Evolutionary conservation across 495 filamentous ascomycete genomes (phyloP).

Genomic region (Aspergillus avenaceus): DNA sequence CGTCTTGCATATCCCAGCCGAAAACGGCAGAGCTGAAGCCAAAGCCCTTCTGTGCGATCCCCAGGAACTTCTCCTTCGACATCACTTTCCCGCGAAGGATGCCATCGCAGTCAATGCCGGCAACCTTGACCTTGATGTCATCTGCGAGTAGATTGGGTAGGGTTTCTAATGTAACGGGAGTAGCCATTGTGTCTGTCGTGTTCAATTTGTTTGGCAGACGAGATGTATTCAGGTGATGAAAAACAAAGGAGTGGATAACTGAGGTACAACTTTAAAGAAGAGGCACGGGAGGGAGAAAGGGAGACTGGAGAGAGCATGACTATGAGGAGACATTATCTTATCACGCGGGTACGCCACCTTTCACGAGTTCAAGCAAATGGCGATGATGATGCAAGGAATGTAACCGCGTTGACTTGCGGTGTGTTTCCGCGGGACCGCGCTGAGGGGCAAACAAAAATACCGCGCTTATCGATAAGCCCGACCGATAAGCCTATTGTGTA

Average conservation of each 20-base stretch:
- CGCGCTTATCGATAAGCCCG: constrained; percentile 19
- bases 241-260: constrained; percentile 1
- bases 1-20: constrained; percentile 95
- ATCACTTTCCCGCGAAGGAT: constrained; percentile 84
- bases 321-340: background rate
- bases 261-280: constrained; percentile 1
- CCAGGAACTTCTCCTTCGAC: constrained; percentile 89
- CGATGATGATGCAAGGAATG: background rate
- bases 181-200: constrained; percentile 6
- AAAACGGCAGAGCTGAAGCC: constrained; percentile 94
- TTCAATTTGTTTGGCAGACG: background rate
- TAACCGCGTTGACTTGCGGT: background rate
- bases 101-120: constrained; percentile 83
- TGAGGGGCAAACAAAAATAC: constrained; percentile 14
- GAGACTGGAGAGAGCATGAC: no score
- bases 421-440: constrained; percentile 21
- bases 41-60: constrained; percentile 72
- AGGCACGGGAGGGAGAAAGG: no score
- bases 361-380: no score
- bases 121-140: constrained; percentile 82
- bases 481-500: background rate
- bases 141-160: constrained; percentile 56
- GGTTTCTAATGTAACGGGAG: constrained; percentile 21
- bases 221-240: background rate
- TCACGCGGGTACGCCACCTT: no score